A percentile compares a stretch with the other conserved stretches of the same genome.
These are phyloP conservation scores for Ophiocordyceps australis DNA, from an alignment of 2,329 filamentous ascomycete genomes.

Conservation along the genomic window DNA sequence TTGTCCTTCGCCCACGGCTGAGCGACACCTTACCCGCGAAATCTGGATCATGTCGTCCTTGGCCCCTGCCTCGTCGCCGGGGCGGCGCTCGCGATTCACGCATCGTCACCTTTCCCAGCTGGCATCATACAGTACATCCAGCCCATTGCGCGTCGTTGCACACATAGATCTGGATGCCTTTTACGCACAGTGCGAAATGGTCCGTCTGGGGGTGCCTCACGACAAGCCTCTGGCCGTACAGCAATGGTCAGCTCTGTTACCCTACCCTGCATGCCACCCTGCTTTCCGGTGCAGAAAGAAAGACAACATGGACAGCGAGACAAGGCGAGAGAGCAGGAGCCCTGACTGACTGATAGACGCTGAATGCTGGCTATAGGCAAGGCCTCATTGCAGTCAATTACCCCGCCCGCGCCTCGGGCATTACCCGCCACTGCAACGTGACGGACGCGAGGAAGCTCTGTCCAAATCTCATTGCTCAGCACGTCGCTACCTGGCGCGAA, in stretches of 20 bases:
- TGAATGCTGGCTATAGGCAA: conserved; percentile 33
- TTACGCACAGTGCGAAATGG: conserved; percentile 92
- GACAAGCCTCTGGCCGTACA: conserved; percentile 78
- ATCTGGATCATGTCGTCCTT: no score
- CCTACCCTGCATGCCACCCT: no score
- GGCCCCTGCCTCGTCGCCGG: conserved; percentile 7
- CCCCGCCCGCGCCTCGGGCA: conserved; percentile 62
- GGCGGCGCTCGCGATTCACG: conserved; percentile 54
- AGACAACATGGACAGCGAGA: no score
- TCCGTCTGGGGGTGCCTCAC: conserved; percentile 57
- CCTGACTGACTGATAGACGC: no score
- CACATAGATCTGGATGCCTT: conserved; percentile 96
- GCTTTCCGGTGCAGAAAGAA: no score
- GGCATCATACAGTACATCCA: conserved; percentile 48
- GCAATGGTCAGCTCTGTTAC: conserved; percentile 48
- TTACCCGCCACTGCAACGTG: conserved; percentile 62
- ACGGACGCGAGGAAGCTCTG: conserved; percentile 75
- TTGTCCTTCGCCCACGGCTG: no score
- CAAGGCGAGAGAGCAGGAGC: no score
- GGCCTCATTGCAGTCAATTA: conserved; percentile 95
- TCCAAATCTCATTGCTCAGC: conserved; percentile 67
- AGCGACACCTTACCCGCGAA: no score
- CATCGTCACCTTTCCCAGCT: conserved; percentile 69
- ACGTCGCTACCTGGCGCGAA: conserved; percentile 89
- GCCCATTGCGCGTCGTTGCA: conserved; percentile 70